phyloP scores from a whole-genome alignment of 2,329 filamentous ascomycete species.

The Alternaria ethzedia region DNA sequence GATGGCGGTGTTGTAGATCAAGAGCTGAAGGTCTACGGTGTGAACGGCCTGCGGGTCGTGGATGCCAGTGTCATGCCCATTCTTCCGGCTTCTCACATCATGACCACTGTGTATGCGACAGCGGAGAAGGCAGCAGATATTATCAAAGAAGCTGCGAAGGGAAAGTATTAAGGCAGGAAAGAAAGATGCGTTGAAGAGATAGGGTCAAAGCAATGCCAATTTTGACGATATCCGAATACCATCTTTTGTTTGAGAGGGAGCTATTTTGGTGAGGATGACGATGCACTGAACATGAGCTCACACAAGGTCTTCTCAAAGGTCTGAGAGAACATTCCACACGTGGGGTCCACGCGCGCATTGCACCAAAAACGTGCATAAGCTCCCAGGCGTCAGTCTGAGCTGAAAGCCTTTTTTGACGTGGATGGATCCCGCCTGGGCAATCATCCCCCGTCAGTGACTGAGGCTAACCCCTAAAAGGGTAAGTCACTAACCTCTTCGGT shows the following conservation, averaged over 20 bases:
- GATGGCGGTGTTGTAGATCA: conserved; percentile 37
- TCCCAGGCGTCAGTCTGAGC: neutral
- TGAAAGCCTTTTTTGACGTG: neutral
- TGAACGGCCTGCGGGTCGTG: conserved; percentile 25
- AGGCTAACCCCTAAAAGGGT: neutral
- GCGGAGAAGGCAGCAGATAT: conserved; percentile 28
- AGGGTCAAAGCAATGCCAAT: neutral
- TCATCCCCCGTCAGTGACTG: neutral
- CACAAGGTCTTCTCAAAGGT: neutral
- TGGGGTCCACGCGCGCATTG: neutral
- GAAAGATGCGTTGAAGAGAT: neutral
- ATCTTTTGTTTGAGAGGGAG: neutral
- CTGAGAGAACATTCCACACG: neutral
- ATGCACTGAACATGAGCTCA: neutral
- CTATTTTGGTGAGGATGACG: neutral
- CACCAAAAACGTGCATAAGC: neutral
- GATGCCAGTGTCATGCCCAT: conserved; percentile 28
- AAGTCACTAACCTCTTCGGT: neutral
- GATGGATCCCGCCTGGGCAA: neutral
- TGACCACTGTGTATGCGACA: conserved; percentile 28
- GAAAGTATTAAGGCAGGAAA: neutral
- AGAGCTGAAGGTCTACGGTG: conserved; percentile 34
- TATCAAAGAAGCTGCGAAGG: conserved; percentile 3
- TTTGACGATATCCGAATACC: neutral
- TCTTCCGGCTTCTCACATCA: conserved; percentile 24